phyloP scores from a whole-genome alignment of 768 basidiomycete species.

The Psilocybe sp. region DNA sequence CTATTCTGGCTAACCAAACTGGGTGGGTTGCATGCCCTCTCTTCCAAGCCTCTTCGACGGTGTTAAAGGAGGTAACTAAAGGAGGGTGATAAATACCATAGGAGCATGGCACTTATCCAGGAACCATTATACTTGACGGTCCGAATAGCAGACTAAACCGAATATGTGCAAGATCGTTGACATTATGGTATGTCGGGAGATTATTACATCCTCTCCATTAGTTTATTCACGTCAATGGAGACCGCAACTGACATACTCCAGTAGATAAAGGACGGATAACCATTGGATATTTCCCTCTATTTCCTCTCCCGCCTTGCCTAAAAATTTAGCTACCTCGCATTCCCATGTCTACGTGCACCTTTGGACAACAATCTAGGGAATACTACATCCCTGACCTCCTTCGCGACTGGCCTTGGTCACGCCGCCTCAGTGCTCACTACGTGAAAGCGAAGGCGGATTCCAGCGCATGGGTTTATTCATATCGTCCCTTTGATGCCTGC shows the following conservation, averaged over 20 bases:
- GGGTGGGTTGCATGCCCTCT: too few species aligned
- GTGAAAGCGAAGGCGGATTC: slow-evolving; percentile 18
- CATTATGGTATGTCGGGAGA: too few species aligned
- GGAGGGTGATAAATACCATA: too few species aligned
- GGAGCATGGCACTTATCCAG: too few species aligned
- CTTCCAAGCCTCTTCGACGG: too few species aligned
- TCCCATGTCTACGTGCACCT: neutral
- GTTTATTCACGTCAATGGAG: neutral
- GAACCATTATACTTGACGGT: too few species aligned
- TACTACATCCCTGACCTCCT: slow-evolving; percentile 27
- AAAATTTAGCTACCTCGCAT: neutral
- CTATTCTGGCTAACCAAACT: too few species aligned
- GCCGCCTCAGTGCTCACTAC: slow-evolving; percentile 37
- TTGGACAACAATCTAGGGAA: slow-evolving; percentile 5
- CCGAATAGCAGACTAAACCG: too few species aligned
- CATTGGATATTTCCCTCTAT: neutral
- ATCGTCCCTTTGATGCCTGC: slow-evolving; percentile 16
- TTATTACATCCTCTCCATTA: too few species aligned
- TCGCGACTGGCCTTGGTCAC: slow-evolving; percentile 41
- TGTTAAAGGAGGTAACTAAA: too few species aligned
- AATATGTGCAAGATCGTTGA: too few species aligned
- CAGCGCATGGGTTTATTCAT: slow-evolving; percentile 19
- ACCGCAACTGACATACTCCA: neutral
- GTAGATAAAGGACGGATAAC: neutral
- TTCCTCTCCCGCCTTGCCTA: neutral